Evolutionary conservation across 257 asterid genomes (phyloP), one percentile per base, ranked within the genome.

Genomic region (Solanum dulcamara): DNA sequence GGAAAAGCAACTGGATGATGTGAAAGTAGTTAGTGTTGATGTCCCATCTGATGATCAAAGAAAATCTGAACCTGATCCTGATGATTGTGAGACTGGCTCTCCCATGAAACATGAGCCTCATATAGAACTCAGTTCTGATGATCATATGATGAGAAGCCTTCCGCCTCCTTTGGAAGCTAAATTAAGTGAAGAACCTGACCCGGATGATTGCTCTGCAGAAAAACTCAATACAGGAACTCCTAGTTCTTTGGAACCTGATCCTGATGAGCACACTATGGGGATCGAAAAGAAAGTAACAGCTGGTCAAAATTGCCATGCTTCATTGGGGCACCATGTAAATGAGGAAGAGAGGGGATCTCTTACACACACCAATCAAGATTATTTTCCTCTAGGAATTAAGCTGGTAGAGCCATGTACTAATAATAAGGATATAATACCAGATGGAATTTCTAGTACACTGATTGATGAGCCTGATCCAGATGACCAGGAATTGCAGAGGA

Each of bases 401-500:
- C 89, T 84, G 86, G 46, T 79, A 38, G 91, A 87, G 87, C 85
- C 81, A 55, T 90, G 88, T 81, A 89, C 85, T 81, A 84, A 87
- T 83, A 90, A 84, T 79, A 44, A 50, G 24, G 46, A 44, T 83
- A 83, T 64, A 12, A 55, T 48, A 22, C 26, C 59, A 10, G 84
- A 86, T 79, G 81, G 66, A 68, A 32, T 55, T 57, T 75, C 86
- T 32, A 80, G 59, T 74, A 84, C 22, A 67, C 89, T 81, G 84
- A 64, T 71, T 62, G 72, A 60, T 38, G 91, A 89, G 80, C 94
- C 96, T 55, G 92, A 89, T 87, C 90, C 91, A 70, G 92, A 94
- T 86, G 94, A 94, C 87, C 86, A 87, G 44, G 98, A 93, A 90
- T 87, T 95, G 87, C 92, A 86, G 91, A 89, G 92, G 83, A 96